Percentiles rank a stretch among this genome's conserved stretches.
phyloP scores from a whole-genome alignment of 192 early-diverging fungal genomes.

The Backusella morwellensis region DNA sequence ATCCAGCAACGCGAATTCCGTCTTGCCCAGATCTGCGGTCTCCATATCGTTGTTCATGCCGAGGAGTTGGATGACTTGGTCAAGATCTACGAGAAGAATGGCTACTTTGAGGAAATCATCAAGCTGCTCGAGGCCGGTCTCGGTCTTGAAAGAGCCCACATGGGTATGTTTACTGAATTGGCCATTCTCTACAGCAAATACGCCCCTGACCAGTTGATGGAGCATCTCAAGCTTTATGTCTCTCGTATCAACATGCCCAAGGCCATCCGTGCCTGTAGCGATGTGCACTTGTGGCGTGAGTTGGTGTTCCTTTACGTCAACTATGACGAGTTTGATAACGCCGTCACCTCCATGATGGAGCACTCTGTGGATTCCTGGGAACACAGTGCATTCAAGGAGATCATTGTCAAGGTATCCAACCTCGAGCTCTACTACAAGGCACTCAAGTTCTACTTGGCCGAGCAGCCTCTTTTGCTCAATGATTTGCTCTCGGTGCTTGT shows the following conservation, averaged over 20 bases:
- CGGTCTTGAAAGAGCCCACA: constrained; percentile 98
- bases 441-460: constrained; percentile 92
- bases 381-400: constrained; percentile 94
- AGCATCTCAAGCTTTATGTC: constrained; percentile 96
- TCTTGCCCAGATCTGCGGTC: constrained; percentile 96
- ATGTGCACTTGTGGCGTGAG: constrained; percentile 94
- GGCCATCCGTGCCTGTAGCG: constrained; percentile 93
- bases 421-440: constrained; percentile 99
- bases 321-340: constrained; percentile 99
- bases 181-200: constrained; percentile 98
- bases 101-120: constrained; percentile 92
- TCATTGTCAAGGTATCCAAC: constrained; percentile 96
- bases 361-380: constrained; percentile 97
- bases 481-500: constrained; percentile 89
- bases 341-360: constrained; percentile 91
- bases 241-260: constrained; percentile 99
- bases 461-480: constrained; percentile 94
- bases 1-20: constrained; percentile 95
- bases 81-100: constrained; percentile 84
- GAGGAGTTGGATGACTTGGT: constrained; percentile 94
- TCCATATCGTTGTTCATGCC: constrained; percentile 94
- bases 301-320: constrained; percentile 98
- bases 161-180: constrained; percentile 99
- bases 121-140: constrained; percentile 89
- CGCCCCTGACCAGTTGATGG: constrained; percentile 91